Base-by-base conservation (phyloP, 352 stramenopile genomes). In the Globisporangium polare region DNA sequence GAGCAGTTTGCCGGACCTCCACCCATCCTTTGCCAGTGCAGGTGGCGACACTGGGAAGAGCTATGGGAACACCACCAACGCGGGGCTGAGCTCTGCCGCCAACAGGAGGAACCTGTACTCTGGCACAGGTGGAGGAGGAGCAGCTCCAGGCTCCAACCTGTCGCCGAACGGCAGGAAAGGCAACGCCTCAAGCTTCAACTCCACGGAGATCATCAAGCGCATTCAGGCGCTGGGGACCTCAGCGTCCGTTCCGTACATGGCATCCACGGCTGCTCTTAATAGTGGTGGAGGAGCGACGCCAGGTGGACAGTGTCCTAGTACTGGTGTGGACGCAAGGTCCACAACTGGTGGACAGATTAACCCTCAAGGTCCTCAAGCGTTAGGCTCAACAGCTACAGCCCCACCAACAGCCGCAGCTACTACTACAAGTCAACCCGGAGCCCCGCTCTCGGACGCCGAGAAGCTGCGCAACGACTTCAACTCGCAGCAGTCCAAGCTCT, bases 391-490 rank as follows among this genome's bases (percentile, higher is more conserved):
- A 10, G 15, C 26, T 24, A 26, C 10, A 2, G 17, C 18, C 1
- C 37, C 33, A 18, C 35, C 17, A 39, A 13, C 31, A 26, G 49
- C 60, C 60, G 27, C 27, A 37, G 33, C 22, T 43, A 47, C 26
- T 27, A 7, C 33, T 33, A 37, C 47, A 13, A 13, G 27, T 20
- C 49, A 35, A 24, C 54, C 58, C 8, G 53, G 37, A 18, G 41
- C 64, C 6, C 46, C 53, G 8, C 37, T 78, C 1, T 80, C 74
- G 0, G 80, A 90, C 15, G 77, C 80, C 1, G 78, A 90, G 37
- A 82, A 83, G 22, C 63, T 90, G 42, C 77, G 72, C n/a, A 88
- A 89, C 60, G 80, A 80, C 59, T 89, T 90, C 55, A 89, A 88
- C 60, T 85, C 80, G 10, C 80, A 90, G 66, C 58, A 64, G 5